These are phyloP conservation scores for Trichosporon ovoides DNA, from an alignment of 1,284 basidiomycete species.

Conservation along the genomic window DNA sequence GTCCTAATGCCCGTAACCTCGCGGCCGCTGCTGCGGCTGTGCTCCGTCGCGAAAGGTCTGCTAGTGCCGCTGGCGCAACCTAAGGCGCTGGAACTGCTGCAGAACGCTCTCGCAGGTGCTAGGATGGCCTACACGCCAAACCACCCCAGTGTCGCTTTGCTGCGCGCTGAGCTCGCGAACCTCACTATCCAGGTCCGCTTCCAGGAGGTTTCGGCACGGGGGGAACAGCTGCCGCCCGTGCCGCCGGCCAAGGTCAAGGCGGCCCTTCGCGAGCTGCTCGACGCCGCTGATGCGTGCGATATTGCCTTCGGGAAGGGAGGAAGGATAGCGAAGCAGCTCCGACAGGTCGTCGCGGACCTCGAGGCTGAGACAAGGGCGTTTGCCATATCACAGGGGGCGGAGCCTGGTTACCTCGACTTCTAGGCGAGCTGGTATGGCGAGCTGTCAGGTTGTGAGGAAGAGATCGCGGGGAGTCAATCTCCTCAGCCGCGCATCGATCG, in stretches of 20 bases:
- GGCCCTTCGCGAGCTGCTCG: neutral
- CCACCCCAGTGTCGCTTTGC: constrained; percentile 73
- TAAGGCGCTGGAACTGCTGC: constrained; percentile 56
- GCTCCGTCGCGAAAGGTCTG: constrained; percentile 55
- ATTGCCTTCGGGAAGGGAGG: neutral
- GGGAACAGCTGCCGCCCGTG: too few relatives aligned
- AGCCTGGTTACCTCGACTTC: too few relatives aligned
- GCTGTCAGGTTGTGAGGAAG: too few relatives aligned
- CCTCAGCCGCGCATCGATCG: too few relatives aligned
- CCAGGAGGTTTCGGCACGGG: too few relatives aligned
- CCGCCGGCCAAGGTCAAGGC: too few relatives aligned
- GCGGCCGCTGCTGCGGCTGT: constrained; percentile 70
- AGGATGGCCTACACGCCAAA: constrained; percentile 57
- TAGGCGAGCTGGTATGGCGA: too few relatives aligned
- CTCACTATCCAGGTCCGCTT: constrained; percentile 38
- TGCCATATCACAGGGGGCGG: too few relatives aligned
- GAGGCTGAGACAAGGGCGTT: too few relatives aligned
- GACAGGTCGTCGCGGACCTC: neutral
- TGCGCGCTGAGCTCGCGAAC: constrained; percentile 74
- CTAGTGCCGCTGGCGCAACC: constrained; percentile 24
- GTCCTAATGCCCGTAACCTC: constrained; percentile 62
- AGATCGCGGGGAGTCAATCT: too few relatives aligned
- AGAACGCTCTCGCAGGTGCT: constrained; percentile 58
- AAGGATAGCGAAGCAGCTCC: neutral
- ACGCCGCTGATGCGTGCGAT: neutral